These are phyloP conservation scores for Aspergillus flavus DNA, from an alignment of 2,329 filamentous ascomycete species.

Conservation along the genomic window DNA sequence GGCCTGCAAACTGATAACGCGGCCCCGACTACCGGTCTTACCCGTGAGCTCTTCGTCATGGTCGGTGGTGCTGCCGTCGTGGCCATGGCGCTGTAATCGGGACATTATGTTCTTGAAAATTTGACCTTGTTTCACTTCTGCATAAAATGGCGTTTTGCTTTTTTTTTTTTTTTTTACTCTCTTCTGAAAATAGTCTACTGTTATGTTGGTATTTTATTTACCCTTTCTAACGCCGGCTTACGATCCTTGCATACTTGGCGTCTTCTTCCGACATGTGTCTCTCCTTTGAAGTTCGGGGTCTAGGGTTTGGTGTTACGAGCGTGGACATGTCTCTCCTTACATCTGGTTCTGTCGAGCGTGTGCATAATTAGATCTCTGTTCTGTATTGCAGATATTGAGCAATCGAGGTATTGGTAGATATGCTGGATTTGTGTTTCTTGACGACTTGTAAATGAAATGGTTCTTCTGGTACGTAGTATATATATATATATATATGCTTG, in stretches of 20 bases:
- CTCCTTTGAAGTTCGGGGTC: conserved; percentile 4
- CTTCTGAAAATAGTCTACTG: not conserved
- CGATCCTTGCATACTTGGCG: conserved; percentile 10
- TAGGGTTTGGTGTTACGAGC: not conserved
- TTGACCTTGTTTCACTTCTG: not conserved
- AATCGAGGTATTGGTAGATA: not conserved
- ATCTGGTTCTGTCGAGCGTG: not conserved
- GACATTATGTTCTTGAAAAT: not conserved
- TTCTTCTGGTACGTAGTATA: not conserved
- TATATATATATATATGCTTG: not conserved
- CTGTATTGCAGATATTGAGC: not conserved
- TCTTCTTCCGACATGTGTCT: conserved; percentile 7
- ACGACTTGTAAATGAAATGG: not conserved
- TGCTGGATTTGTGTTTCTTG: not conserved
- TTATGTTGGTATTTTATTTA: not conserved
- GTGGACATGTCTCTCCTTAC: conserved; percentile 7
- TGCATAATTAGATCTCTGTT: conserved; percentile 1
- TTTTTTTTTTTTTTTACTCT: not conserved
- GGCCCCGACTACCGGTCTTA: conserved; percentile 30
- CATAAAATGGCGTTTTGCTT: conserved; percentile 2
- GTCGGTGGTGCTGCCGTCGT: conserved; percentile 45
- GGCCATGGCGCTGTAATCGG: conserved; percentile 39
- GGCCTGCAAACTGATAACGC: conserved; percentile 45
- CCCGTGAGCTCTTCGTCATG: conserved; percentile 41
- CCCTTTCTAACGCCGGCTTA: conserved; percentile 1